Base-by-base conservation (phyloP, 352 stramenopile species). In the Globisporangium viniferum region DNA sequence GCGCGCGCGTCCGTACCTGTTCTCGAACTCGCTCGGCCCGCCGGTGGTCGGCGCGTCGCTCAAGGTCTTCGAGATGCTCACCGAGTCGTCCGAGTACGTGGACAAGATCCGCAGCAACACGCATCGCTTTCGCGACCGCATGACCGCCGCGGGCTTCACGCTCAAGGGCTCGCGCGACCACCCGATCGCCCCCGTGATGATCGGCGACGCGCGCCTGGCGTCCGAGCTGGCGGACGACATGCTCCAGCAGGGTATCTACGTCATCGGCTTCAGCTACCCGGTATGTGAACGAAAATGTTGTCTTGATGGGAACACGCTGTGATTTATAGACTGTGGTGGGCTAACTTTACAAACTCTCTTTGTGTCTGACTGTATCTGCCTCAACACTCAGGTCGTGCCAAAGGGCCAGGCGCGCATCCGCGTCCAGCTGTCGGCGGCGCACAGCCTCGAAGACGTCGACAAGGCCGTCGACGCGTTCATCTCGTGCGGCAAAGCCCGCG, bases 181-280 rank as follows among this genome's bases (percentile, higher is more conserved):
- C 72, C 90, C 92, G 72, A 98, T 98, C 68, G 88, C 88, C 2
- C 89, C 92, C 7, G 89, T 98, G 36, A 98, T 98, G 92, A 86
- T 98, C 12, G 90, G 92, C 35, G 92, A 98, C 70, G 93, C 93
- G 29, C 83, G 88, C 41, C 87, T 97, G 57, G 91, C 94, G n/a
- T 86, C 84, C 49, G 78, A 96, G 33, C 73, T 98, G 48, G 90
- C 93, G 8, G 94, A 98, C 63, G 84, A 95, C 58, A 97, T 98
- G 90, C 89, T 98, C 44, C 76, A 97, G 73, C 77, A 90, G 44
- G 93, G 94, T 46, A 97, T 98, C 60, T 98, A 98, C 79, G 94
- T 98, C 57, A 97, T 98, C 62, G 94, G 93, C 53, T 98, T 98
- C 71, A 98, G 88, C 70, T 98, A 94, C 70, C 94, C 94, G 59